Evolutionary conservation across 306 rosid genomes (phyloP).

Genomic region (Vigna mungo): DNA sequence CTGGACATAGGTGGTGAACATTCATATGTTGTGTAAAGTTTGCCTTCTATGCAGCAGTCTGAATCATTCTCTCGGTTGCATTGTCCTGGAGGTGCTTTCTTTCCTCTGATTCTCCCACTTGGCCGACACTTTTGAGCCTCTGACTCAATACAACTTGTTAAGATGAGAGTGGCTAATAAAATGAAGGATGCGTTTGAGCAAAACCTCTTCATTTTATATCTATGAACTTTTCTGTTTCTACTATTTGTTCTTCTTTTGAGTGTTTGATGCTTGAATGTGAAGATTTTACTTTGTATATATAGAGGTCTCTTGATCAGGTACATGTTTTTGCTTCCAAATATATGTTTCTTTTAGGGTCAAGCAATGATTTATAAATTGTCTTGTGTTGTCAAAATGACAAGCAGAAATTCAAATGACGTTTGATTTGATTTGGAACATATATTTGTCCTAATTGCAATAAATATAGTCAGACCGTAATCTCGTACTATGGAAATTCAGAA

Average conservation of each 20-base stretch:
- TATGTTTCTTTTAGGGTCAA: background rate
- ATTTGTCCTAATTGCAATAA: background rate
- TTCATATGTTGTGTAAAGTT: slow-evolving; percentile 42
- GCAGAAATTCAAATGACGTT: background rate
- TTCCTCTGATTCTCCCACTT: slow-evolving; percentile 39
- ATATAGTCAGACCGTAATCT: background rate
- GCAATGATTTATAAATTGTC: background rate
- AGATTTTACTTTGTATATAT: slow-evolving; percentile 19
- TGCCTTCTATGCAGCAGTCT: slow-evolving; percentile 50
- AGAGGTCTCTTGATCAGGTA: background rate
- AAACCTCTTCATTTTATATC: background rate
- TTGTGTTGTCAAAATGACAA: background rate
- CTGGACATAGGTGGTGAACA: slow-evolving; percentile 54
- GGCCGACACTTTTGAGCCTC: slow-evolving; percentile 45
- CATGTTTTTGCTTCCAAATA: background rate
- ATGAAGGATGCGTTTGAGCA: background rate
- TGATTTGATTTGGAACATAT: background rate
- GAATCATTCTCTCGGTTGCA: slow-evolving; percentile 55
- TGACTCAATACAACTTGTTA: background rate
- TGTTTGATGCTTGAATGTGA: slow-evolving; percentile 11
- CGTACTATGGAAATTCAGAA: background rate
- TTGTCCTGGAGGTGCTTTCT: slow-evolving; percentile 42
- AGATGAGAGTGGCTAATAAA: background rate
- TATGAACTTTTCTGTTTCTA: background rate
- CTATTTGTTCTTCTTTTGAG: background rate